Evolutionary conservation across 768 basidiomycete species (phyloP), one percentile per base, ranked within the genome.

Genomic region (Rhizopogon vulgaris): DNA sequence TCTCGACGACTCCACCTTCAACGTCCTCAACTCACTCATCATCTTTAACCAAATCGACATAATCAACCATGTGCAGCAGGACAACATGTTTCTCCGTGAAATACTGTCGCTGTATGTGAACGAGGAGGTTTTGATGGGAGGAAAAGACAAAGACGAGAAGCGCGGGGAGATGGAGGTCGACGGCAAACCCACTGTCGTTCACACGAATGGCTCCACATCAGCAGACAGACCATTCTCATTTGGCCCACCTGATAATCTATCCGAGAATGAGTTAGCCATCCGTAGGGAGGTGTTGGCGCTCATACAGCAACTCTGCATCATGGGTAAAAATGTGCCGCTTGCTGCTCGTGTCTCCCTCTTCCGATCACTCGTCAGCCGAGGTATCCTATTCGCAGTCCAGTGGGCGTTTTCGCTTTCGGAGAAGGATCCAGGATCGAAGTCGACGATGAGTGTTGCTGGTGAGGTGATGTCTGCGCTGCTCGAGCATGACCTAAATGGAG

Each of bases 31-130:
- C 70, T 94, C 92, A 2, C 90, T 90, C 70, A 93, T 99, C 67
- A 92, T 97, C 64, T 98, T 94, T 79, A 96, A 98, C 71, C 95
- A 99, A 67, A 93, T 95, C 61, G 96, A 99, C 69, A 97, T 99
- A 63, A 94, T 99, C 62, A 82, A 78, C 45, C 84, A 95, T 63
- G 80, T 98, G 32, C 89, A 93, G 64, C 79, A 77, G 52, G 90
- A 96, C 60, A 78, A 78, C 2, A 64, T 69, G 10, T 89, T 97
- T 65, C 73, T 97, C 34, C 75, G 77, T 32, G 87, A 93, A 43
- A 78, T 97, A 12, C 87, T 95, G 34, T 71, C 74, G 40, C 68
- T 89, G 38, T 90, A 90, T 65, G 82, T 87, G 47, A 82, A 85
- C 57, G 85, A 86, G 53, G 83, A 84, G 52, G 76, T 85, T 68